Percentiles rank a stretch among this genome's conserved stretches.
These are phyloP conservation scores for Echeveria elegans DNA, from an alignment of 164 flowering plant genomes.

Conservation along the genomic window DNA sequence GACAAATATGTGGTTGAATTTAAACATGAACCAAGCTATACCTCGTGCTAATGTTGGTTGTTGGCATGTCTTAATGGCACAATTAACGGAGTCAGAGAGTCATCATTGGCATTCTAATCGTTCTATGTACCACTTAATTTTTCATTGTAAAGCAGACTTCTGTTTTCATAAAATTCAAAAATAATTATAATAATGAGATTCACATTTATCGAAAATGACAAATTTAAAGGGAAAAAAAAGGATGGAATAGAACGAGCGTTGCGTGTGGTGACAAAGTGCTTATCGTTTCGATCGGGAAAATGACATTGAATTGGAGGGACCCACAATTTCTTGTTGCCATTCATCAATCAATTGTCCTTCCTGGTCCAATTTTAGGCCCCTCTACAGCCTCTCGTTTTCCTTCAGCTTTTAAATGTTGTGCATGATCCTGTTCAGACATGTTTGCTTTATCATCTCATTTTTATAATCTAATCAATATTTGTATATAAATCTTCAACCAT, in stretches of 20 bases:
- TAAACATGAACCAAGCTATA: not conserved
- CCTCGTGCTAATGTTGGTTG: conserved; percentile 2
- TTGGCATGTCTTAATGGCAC: not conserved
- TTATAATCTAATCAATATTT: no score
- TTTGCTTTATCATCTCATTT: not conserved
- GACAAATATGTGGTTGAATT: not conserved
- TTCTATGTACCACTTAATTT: not conserved
- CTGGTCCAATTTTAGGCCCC: not conserved
- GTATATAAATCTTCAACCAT: no score
- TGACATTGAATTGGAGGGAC: conserved; percentile 2
- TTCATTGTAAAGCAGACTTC: not conserved
- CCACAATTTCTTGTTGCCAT: not conserved
- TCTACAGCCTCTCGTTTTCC: not conserved
- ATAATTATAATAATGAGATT: no score
- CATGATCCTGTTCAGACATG: not conserved
- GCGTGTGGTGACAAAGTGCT: conserved; percentile 5
- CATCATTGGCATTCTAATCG: not conserved
- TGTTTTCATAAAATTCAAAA: not conserved
- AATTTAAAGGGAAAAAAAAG: not conserved
- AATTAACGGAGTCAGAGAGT: not conserved
- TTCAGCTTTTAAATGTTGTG: not conserved
- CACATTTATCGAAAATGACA: conserved; percentile 4
- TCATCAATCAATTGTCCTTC: not conserved
- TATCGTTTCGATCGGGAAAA: conserved; percentile 1
- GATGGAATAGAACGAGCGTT: not conserved